Evolutionary conservation across 305 asterid species (phyloP).

Genomic region (Rubia peregrina): DNA sequence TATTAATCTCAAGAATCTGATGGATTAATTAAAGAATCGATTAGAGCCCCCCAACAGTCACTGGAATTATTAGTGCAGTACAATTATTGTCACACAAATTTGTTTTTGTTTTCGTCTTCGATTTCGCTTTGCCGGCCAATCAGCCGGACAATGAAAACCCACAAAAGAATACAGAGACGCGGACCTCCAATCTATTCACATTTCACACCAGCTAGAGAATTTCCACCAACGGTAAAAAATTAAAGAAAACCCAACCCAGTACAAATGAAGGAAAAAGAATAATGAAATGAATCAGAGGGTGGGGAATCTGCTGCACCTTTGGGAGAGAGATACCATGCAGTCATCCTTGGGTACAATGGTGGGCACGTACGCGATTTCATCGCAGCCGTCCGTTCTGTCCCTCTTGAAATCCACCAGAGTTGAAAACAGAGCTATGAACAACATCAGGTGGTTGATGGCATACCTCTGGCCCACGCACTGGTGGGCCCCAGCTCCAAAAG

Average conservation of each 20-base stretch:
- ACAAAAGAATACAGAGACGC: not conserved
- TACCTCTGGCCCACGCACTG: constrained; percentile 11
- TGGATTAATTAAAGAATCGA: not conserved
- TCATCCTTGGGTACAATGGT: constrained; percentile 8
- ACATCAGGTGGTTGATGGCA: constrained; percentile 12
- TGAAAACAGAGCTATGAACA: constrained; percentile 10
- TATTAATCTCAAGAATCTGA: not conserved
- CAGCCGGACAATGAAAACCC: not conserved
- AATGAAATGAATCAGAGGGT: not conserved
- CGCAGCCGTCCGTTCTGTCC: constrained; percentile 7
- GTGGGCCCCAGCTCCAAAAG: constrained; percentile 12
- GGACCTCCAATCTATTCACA: not conserved
- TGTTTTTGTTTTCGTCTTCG: no score
- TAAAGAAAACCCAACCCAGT: not conserved
- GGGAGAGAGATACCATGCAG: constrained; percentile 3
- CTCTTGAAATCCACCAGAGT: constrained; percentile 8
- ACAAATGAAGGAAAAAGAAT: not conserved
- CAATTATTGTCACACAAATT: not conserved
- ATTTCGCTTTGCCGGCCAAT: not conserved
- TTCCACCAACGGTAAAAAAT: not conserved
- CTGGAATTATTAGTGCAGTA: not conserved
- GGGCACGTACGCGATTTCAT: constrained; percentile 9
- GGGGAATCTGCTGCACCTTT: not conserved
- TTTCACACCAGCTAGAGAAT: not conserved
- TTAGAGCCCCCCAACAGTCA: not conserved